phyloP scores from a whole-genome alignment of 345 rosid species.

The Moricandia moricandioides region DNA sequence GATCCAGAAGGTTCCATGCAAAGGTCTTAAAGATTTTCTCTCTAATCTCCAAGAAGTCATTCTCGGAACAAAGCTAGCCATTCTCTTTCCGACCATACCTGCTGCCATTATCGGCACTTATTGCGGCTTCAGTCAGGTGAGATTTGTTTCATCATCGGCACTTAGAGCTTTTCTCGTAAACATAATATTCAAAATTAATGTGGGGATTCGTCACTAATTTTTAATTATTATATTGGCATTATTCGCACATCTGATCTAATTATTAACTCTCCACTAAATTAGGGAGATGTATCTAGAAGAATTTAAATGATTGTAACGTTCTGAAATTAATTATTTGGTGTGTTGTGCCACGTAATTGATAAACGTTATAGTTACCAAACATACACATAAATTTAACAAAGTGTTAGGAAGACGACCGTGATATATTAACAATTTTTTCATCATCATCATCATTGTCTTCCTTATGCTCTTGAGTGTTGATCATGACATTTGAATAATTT shows the following conservation, averaged over 20 bases:
- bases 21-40: conserved; percentile 49
- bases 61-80: conserved; percentile 79
- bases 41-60: conserved; percentile 83
- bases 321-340: neutral
- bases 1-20: conserved; percentile 59
- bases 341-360: neutral
- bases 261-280: neutral
- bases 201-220: neutral
- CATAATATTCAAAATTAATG: too few species aligned
- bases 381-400: too few species aligned
- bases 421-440: neutral
- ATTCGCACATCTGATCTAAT: neutral
- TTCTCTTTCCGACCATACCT: conserved; percentile 81
- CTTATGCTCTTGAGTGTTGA: neutral
- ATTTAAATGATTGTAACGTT: conserved; percentile 1
- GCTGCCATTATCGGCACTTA: conserved; percentile 56
- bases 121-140: conserved; percentile 60
- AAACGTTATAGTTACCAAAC: neutral
- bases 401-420: neutral
- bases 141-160: neutral
- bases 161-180: neutral
- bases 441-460: neutral
- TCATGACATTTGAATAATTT: neutral
- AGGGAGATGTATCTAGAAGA: neutral
- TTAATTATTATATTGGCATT: neutral